phyloP scores from a whole-genome alignment of 2,329 filamentous ascomycete genomes.

The Aspergillus terreus region DNA sequence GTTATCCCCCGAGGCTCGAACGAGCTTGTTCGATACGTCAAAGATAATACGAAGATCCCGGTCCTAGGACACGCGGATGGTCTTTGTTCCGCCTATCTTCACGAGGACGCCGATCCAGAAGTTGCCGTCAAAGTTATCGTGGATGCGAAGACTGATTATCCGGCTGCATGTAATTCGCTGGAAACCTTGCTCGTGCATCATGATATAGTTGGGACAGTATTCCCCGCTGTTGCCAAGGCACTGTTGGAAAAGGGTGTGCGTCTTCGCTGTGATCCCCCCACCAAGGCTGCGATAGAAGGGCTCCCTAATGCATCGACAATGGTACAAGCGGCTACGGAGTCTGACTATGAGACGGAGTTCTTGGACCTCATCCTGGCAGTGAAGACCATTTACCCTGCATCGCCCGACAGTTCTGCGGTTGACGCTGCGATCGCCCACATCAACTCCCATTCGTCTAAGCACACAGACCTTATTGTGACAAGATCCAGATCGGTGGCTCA shows the following conservation, averaged over 20 bases:
- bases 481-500: slow-evolving; percentile 65
- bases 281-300: slow-evolving; percentile 60
- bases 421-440: slow-evolving; percentile 80
- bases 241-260: slow-evolving; percentile 74
- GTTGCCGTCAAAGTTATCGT: slow-evolving; percentile 74
- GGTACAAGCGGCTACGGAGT: slow-evolving; percentile 62
- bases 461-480: slow-evolving; percentile 90
- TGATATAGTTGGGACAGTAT: slow-evolving; percentile 60
- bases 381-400: slow-evolving; percentile 61
- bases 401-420: slow-evolving; percentile 40
- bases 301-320: slow-evolving; percentile 44
- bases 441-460: slow-evolving; percentile 86
- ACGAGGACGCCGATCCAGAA: slow-evolving; percentile 67
- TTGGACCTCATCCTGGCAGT: slow-evolving; percentile 79
- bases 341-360: slow-evolving; percentile 86
- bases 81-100: slow-evolving; percentile 81
- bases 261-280: slow-evolving; percentile 71
- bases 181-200: slow-evolving; percentile 87
- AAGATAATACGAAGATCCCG: slow-evolving; percentile 85
- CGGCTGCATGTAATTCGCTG: slow-evolving; percentile 90
- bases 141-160: slow-evolving; percentile 92
- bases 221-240: slow-evolving; percentile 69
- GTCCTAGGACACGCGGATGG: slow-evolving; percentile 96
- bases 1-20: slow-evolving; percentile 91
- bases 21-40: slow-evolving; percentile 85